Base-by-base conservation (phyloP, 1,139 yeast genomes). In the Meyerozyma carpophila region DNA sequence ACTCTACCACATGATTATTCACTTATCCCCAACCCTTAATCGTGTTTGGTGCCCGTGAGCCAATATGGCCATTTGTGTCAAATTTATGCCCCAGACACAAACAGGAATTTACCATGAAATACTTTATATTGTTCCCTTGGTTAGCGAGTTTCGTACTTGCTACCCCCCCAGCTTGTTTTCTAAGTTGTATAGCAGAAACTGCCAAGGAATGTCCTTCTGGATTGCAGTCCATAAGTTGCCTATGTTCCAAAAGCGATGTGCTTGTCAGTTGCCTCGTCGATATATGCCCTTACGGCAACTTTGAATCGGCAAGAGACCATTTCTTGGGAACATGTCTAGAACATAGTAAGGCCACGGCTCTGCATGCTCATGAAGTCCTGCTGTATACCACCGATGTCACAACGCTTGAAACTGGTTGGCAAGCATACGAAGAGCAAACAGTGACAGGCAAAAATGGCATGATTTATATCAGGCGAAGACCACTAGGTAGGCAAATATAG, bases 91-190 rank as follows among this genome's bases (percentile, higher is more conserved):
- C 10, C 20, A 8, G 4, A 5, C 34, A 31, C 34, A 31, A 31
- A 13, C 16, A 11, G 13, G 13, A 9, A 27, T 27, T 27, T 5
- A 39, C 38, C 20, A 32, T 38, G 40, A 13, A 41, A 25, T 26
- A n/a, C 31, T 13, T 40, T 14, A 32, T 41, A 37, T 13, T 44
- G 11, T 37, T 41, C 29, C 21, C 41, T 31, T 13, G 45, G 20
- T 18, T 45, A n/a, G 39, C 36, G 7, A 20, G 29, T n/a, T n/a
- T 50, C 4, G 59, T 47, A 13, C 25, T 40, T 20, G 72, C 77
- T 25, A 73, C 79, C 0, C 82, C 82, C 1, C 83, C 83, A 3
- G 81, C 82, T 3, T 77, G 82, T 50, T 66, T 76, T 47, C 52
- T 77, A 21, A 58, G 70, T 29, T 77, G 82, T 56, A 56, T 73